Percentiles rank a stretch among this genome's conserved stretches.
Evolutionary conservation across 73 alveolate species (phyloP).

Genomic region (Paramecium sexaurelia): DNA sequence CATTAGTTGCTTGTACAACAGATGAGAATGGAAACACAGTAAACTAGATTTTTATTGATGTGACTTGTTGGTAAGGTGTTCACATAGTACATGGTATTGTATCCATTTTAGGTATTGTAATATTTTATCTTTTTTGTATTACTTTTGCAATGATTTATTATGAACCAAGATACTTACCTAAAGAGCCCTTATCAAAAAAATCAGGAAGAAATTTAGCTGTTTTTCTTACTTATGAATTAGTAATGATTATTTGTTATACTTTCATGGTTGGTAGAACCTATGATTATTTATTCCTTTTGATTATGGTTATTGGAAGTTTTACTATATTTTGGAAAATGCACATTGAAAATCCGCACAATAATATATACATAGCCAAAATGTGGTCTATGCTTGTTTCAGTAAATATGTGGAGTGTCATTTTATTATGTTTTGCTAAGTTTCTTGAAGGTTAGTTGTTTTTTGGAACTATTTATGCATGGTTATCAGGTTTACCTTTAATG

Average conservation of each 20-base stretch:
- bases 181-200: background rate
- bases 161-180: background rate
- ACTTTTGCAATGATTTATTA: slow-evolving; percentile 22
- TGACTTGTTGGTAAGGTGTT: background rate
- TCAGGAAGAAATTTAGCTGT: background rate
- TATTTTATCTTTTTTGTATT: background rate
- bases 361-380: background rate
- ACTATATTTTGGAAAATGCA: slow-evolving; percentile 18
- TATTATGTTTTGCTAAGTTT: slow-evolving; percentile 58
- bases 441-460: slow-evolving; percentile 52
- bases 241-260: background rate
- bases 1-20: background rate
- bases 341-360: slow-evolving; percentile 55
- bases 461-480: slow-evolving; percentile 60
- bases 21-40: background rate
- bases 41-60: background rate
- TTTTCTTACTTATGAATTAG: background rate
- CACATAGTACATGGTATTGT: slow-evolving; percentile 52
- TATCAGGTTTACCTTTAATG: slow-evolving; percentile 57
- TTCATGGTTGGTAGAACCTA: background rate
- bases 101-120: background rate
- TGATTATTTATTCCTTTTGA: slow-evolving; percentile 35
- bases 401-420: slow-evolving; percentile 55
- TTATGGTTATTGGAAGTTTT: slow-evolving; percentile 35
- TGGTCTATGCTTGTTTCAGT: slow-evolving; percentile 51